phyloP scores from a whole-genome alignment of 2,329 filamentous ascomycete genomes.

The Beauveria scarabaeidicola region DNA sequence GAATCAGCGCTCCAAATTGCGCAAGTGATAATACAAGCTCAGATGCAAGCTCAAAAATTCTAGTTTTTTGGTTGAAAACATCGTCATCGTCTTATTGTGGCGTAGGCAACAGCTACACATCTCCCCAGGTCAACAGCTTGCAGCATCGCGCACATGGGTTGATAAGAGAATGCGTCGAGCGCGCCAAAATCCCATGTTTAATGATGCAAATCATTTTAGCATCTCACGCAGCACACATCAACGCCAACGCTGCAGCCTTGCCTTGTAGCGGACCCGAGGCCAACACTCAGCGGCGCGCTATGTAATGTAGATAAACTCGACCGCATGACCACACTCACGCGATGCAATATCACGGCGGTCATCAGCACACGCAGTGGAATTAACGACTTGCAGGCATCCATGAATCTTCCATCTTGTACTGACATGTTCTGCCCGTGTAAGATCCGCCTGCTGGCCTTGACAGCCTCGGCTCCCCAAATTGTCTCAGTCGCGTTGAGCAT shows the following conservation, averaged over 20 bases:
- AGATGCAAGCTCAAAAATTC: not conserved
- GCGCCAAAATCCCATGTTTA: too few relatives aligned
- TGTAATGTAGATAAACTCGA: conserved; percentile 3
- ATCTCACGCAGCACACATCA: not conserved
- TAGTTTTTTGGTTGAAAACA: not conserved
- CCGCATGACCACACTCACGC: not conserved
- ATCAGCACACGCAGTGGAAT: not conserved
- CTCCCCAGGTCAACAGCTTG: too few relatives aligned
- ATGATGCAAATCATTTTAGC: too few relatives aligned
- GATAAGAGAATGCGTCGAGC: too few relatives aligned
- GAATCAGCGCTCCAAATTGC: not conserved
- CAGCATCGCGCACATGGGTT: too few relatives aligned
- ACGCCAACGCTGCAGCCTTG: not conserved
- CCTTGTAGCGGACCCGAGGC: not conserved
- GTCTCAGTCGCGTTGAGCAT: not conserved
- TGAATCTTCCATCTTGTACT: not conserved
- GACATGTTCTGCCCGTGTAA: not conserved
- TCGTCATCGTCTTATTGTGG: too few relatives aligned
- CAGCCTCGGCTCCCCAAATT: not conserved
- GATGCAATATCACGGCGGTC: not conserved
- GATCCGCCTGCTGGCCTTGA: too few relatives aligned
- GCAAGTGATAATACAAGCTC: too few relatives aligned
- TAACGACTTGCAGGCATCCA: not conserved
- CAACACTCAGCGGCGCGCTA: not conserved
- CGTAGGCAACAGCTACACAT: too few relatives aligned